phyloP scores from a whole-genome alignment of 768 basidiomycete species.

The Trametes cubensis region DNA sequence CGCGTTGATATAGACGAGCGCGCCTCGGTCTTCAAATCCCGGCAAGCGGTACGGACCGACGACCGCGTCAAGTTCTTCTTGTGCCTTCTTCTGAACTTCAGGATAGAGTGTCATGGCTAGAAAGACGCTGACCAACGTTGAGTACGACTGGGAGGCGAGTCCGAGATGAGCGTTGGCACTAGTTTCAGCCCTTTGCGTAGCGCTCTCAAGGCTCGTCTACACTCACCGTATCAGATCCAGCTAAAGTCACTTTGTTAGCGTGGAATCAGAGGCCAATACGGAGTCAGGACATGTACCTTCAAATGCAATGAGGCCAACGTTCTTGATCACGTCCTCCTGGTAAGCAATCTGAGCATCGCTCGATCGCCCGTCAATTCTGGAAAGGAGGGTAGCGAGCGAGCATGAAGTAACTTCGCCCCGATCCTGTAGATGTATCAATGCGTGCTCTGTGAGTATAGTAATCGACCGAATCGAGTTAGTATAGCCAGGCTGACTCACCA shows the following conservation, averaged over 20 bases:
- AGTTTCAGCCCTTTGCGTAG: neutral
- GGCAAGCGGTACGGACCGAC: conserved; percentile 37
- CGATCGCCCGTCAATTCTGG: neutral
- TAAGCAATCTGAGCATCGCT: neutral
- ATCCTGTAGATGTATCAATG: no score
- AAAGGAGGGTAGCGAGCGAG: neutral
- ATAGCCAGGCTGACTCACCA: no score
- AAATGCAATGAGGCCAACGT: conserved; percentile 22
- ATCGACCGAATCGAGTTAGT: no score
- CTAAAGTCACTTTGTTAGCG: neutral
- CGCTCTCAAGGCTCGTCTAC: neutral
- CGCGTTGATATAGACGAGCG: conserved; percentile 34
- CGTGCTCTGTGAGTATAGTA: no score
- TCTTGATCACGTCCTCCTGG: conserved; percentile 27
- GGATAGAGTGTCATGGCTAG: conserved; percentile 31
- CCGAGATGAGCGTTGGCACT: no score
- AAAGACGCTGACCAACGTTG: conserved; percentile 18
- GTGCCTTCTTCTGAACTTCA: conserved; percentile 35
- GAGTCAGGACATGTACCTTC: conserved; percentile 13
- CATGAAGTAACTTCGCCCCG: neutral
- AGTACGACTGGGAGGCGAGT: conserved; percentile 22
- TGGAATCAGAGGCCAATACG: neutral
- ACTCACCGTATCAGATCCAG: conserved; percentile 7
- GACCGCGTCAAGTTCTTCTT: conserved; percentile 43
- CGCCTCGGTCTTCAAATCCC: conserved; percentile 27